Evolutionary conservation across 805 yeast genomes (phyloP), one percentile per base, ranked within the genome.

Genomic region (Lipomyces yamadae): DNA sequence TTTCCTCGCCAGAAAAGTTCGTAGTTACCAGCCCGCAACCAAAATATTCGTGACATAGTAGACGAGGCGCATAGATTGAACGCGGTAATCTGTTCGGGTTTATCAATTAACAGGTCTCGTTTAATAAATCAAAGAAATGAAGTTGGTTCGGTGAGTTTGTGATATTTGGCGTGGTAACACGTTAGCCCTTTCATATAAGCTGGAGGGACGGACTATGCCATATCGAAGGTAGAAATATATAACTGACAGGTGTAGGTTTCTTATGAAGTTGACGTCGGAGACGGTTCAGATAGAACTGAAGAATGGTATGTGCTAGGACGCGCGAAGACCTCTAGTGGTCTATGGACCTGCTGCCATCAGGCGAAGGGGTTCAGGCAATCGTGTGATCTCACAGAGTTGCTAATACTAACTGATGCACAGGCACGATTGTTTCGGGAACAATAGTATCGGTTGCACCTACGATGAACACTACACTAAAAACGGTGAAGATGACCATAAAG

Each of bases 241-340:
- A 4, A 42, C 34, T n/a, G 8, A 15, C 39, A 6, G 6, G 5
- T 7, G 6, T 50, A 79, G 84, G 68, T 92, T 94, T 76, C 80
- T 94, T 67, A 91, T 91, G 91, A 92, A 92, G 74, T 81, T 94
- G 74, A 85, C 88, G 50, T 88, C 89, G 65, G 98, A 92, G 78
- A 88, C 92, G 60, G 94, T 94, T 1, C 92, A 94, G 61, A 90
- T 93, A 24, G 98, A 93, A 76, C 81, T 94, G 74, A 94, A 93
- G 77, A 92, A 94, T 78, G 98, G 98, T 52, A 75, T 29, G 77
- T 63, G 18, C 15, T 42, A 24, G 7, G 48, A 15, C 7, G 3
- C 18, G n/a, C 18, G 4, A 7, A n/a, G 18, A 42, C 8, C 48
- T n/a, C 15, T 7, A 10, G 29, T 15, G 29, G 18, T n/a, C 24